Evolutionary conservation across 1,284 basidiomycete species (phyloP).

Genomic region (Ceratobasidium sp.): DNA sequence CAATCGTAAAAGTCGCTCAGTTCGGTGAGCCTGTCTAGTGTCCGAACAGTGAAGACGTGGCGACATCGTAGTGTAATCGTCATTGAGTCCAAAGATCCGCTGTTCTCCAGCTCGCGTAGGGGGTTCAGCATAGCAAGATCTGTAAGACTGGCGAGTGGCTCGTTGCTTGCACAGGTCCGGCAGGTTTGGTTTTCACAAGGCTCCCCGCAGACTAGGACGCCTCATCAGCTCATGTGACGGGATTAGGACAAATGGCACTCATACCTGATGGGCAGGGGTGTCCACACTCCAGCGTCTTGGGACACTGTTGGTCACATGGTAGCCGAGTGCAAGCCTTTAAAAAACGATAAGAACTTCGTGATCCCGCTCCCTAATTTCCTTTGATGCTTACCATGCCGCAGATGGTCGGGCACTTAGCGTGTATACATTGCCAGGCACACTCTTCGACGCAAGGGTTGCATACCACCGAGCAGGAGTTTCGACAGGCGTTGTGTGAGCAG

Average conservation of each 20-base stretch:
- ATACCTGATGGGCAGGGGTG: constrained; percentile 77
- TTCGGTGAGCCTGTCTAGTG: constrained; percentile 71
- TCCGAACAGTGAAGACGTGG: constrained; percentile 79
- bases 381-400: constrained; percentile 73
- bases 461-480: constrained; percentile 64
- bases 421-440: constrained; percentile 72
- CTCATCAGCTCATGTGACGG: not conserved
- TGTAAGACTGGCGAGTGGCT: constrained; percentile 64
- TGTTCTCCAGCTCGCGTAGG: constrained; percentile 63
- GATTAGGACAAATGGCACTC: no score
- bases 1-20: constrained; percentile 68
- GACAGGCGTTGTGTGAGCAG: constrained; percentile 69
- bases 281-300: constrained; percentile 65
- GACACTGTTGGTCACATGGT: constrained; percentile 74
- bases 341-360: constrained; percentile 3
- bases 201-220: constrained; percentile 73
- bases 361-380: not conserved
- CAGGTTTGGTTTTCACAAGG: constrained; percentile 71
- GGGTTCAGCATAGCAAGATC: constrained; percentile 71
- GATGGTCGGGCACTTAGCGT: constrained; percentile 70
- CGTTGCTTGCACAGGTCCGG: constrained; percentile 63
- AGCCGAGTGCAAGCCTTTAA: constrained; percentile 75
- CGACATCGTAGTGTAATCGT: constrained; percentile 74
- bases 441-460: constrained; percentile 75
- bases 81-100: constrained; percentile 58